Conservation (phyloP, 306 rosid species). For the Sphenostylis stenocarpa region DNA sequence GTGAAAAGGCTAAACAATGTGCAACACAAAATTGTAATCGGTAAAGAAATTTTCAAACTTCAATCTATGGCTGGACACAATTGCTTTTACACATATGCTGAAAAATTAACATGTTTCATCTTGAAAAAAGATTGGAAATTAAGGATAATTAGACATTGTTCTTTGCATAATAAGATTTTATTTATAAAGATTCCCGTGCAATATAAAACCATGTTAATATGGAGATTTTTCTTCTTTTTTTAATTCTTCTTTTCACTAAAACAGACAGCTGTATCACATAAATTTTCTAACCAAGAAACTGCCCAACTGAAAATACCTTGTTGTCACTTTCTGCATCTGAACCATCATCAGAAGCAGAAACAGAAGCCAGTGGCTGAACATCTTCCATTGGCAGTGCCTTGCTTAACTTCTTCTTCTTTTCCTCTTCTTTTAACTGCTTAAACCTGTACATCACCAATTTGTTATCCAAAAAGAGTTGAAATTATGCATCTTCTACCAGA, state of each 20-base stretch:
- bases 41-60: neutral
- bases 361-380: constrained; percentile 58
- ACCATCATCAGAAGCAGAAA: constrained; percentile 56
- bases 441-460: constrained; percentile 56
- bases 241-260: neutral
- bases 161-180: neutral
- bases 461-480: constrained; percentile 12
- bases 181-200: neutral
- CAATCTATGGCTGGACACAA: constrained; percentile 15
- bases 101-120: neutral
- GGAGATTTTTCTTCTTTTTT: neutral
- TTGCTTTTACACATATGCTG: neutral
- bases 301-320: constrained; percentile 53
- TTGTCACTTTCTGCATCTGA: constrained; percentile 51
- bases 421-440: constrained; percentile 68
- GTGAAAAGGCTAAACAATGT: neutral
- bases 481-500: constrained; percentile 20
- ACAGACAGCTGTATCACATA: neutral
- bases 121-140: constrained; percentile 20
- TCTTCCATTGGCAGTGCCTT: constrained; percentile 65
- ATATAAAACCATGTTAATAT: constrained; percentile 2
- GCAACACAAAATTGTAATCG: neutral
- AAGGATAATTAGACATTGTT: constrained; percentile 8
- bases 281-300: neutral
- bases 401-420: constrained; percentile 52